Evolutionary conservation across 1,139 yeast species (phyloP).

Genomic region (Pichia sp.): DNA sequence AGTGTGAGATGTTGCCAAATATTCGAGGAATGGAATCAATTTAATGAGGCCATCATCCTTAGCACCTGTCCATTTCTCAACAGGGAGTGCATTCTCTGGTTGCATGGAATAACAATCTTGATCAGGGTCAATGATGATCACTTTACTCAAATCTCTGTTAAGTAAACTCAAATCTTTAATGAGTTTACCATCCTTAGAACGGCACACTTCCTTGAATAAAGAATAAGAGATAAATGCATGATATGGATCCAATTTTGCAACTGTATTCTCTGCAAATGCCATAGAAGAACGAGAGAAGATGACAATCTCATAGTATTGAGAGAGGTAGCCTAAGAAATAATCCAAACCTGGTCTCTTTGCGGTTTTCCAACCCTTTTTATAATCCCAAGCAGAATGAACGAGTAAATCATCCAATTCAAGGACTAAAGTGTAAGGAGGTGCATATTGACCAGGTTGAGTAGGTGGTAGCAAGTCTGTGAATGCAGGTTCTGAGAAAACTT

Average conservation of each 20-base stretch:
- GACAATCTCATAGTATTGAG: conserved; percentile 94
- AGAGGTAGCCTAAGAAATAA: conserved; percentile 88
- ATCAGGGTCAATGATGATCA: conserved; percentile 72
- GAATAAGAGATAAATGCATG: conserved; percentile 86
- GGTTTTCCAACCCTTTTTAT: conserved; percentile 94
- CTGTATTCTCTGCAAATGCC: conserved; percentile 80
- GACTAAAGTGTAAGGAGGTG: conserved; percentile 87
- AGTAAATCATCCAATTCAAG: conserved; percentile 83
- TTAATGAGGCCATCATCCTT: conserved; percentile 72
- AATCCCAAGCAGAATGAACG: conserved; percentile 88
- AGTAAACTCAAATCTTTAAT: conserved; percentile 79
- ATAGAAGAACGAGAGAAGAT: conserved; percentile 79
- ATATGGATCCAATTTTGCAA: conserved; percentile 86
- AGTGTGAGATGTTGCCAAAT: conserved; percentile 85
- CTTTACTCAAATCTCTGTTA: conserved; percentile 84
- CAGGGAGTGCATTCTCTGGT: conserved; percentile 85
- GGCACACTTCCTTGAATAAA: conserved; percentile 84
- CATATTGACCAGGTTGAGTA: conserved; percentile 86
- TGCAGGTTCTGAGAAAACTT: conserved; percentile 88
- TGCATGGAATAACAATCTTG: conserved; percentile 70
- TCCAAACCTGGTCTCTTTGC: conserved; percentile 99
- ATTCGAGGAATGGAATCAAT: conserved; percentile 89
- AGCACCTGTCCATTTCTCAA: conserved; percentile 81
- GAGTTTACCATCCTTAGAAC: conserved; percentile 82
- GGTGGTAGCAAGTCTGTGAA: conserved; percentile 89